These are phyloP conservation scores for Verticillium alfalfae DNA, from an alignment of 2,329 filamentous ascomycete species.

Conservation along the genomic window DNA sequence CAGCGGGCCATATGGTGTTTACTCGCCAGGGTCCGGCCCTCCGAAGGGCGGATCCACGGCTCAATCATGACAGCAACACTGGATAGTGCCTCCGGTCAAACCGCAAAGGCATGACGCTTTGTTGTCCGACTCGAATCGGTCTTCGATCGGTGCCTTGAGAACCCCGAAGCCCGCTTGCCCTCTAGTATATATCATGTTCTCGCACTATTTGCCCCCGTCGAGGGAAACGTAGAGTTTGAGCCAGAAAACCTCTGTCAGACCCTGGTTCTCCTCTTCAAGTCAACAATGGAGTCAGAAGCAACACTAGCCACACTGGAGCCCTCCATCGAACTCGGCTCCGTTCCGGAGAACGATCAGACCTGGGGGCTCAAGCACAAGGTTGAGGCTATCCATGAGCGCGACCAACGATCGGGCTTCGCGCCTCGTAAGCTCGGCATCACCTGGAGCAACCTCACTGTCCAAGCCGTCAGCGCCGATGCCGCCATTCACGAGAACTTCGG, in stretches of 20 bases:
- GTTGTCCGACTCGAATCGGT: neutral
- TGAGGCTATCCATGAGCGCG: conserved; percentile 33
- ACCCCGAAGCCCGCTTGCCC: neutral
- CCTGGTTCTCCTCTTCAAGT: neutral
- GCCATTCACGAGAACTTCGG: conserved; percentile 61
- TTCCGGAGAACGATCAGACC: conserved; percentile 13
- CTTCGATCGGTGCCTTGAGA: neutral
- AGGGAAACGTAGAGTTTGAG: neutral
- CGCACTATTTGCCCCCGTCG: neutral
- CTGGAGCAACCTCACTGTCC: conserved; percentile 59
- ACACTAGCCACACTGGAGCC: conserved; percentile 8
- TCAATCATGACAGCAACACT: neutral
- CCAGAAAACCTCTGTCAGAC: neutral
- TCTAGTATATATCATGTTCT: neutral
- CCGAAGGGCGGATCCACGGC: neutral
- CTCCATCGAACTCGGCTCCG: conserved; percentile 2
- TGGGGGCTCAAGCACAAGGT: conserved; percentile 46
- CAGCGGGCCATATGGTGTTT: neutral
- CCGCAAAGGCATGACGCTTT: neutral
- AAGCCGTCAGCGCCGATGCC: conserved; percentile 54
- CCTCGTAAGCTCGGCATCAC: conserved; percentile 54
- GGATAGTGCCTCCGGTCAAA: neutral
- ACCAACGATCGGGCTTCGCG: conserved; percentile 38
- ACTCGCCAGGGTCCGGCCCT: neutral
- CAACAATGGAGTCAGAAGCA: conserved; percentile 10